Evolutionary conservation across 768 basidiomycete genomes (phyloP), one percentile per base, ranked within the genome.

Genomic region (Russula griseocarnosa): DNA sequence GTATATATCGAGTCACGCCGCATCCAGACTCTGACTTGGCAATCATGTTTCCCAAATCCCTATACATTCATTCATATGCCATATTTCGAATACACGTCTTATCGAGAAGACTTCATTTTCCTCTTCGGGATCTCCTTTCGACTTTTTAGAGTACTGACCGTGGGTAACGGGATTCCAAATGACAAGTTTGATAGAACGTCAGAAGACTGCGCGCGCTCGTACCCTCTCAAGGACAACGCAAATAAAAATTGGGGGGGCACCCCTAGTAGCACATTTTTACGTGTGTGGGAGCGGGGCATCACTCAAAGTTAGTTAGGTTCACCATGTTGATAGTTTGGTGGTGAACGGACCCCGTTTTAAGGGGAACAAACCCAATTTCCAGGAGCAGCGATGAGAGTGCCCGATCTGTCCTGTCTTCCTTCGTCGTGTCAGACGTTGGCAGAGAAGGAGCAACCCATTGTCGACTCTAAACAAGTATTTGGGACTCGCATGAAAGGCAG

Each of bases 361-460:
- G 56, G 13, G 30, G 55, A 42, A 34, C 34, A 58, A 58, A 32
- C 26, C 36, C 58, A 40, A 51, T 51, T 59, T 22, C 61, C 52
- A 42, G 24, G 58, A 49, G n/a, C 36, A 52, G 62, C n/a, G 44
- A 59, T 44, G 40, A 32, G 13, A 14, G 53, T 60, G 13, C 59
- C 30, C 59, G 52, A 61, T 61, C 44, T 46, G 52, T 30, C 7
- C 13, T 18, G 22, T 24, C 40, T 50, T 42, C 26, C 14, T 36
- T 36, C 34, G 47, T 57, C 55, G n/a, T 51, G 40, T 62, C 55
- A 16, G 9, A 22, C 16, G 56, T 14, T 40, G 16, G 32, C 57
- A 46, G 55, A 34, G 62, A 63, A 63, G 28, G 42, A 26, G 40
- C 56, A n/a, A 14, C 7, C 13, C 57, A 63, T 63, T 56, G 62